Evolutionary conservation across 495 filamentous ascomycete species (phyloP), one percentile per base, ranked within the genome.

Genomic region (Lichina pygmaea): DNA sequence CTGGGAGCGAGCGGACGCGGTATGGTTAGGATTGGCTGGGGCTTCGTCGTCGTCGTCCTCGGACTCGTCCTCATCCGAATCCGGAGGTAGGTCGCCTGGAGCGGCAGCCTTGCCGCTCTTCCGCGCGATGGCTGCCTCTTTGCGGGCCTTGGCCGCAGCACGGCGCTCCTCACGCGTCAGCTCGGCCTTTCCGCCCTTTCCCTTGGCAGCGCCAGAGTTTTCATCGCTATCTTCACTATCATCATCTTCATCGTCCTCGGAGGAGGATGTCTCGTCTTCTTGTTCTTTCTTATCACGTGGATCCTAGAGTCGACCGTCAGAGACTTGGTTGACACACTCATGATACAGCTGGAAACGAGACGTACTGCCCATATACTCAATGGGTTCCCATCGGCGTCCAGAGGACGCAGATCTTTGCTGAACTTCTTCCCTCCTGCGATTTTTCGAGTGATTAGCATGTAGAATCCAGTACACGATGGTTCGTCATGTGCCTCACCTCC

Each of bases 21-120:
- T 82, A 59, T 89, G 83, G 62, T 93, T 93, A 3, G 85, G 84
- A 62, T 93, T 93, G 44, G 78, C 79, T 40, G 81, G 85, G 62
- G 80, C 72, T 41, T 70, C 70, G 4, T 66, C 68, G 41, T 61
- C 57, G 36, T 72, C 71, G 34, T 73, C 74, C 0, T 67, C 62
- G 8, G 63, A 59, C 17, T 66, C 64, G 30, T 77, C 75, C 6
- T 71, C 68, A 16, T 73, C 70, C 7, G 66, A 70, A 49, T 69
- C 71, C 1, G 81, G 70, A 0, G 85, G 85, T 39, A 95, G 58
- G 52, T 93, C 86, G 44, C 86, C 89, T 0, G 82, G 77, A 49
- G 77, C 73, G 3, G 81, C 72, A 41, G 68, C 61, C 15, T 66
- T 59, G 33, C 70, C 60, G 49, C 70, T 70, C 55, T 75, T 73